Percentiles rank a stretch among this genome's conserved stretches.
phyloP scores from a whole-genome alignment of 164 flowering plant genomes.

The Santalum album region DNA sequence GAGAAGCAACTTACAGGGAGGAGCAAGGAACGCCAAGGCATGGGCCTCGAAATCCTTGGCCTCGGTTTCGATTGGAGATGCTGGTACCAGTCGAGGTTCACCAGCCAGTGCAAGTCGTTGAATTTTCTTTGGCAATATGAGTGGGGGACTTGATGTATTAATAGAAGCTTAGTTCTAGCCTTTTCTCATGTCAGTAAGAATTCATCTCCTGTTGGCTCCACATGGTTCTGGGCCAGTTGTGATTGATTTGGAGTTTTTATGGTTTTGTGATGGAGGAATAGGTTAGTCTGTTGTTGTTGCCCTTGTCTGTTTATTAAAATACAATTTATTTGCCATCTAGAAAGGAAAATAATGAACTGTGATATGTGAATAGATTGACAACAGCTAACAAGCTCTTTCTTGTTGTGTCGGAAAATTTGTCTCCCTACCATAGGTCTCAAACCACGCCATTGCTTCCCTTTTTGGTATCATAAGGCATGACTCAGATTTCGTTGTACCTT shows the following conservation, averaged over 20 bases:
- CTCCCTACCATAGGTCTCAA: no score
- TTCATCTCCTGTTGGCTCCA: neutral
- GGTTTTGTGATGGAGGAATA: no score
- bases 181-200: no score
- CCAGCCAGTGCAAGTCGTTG: conserved; percentile 20
- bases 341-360: neutral
- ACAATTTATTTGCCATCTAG: neutral
- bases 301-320: neutral
- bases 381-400: no score
- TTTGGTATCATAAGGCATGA: no score
- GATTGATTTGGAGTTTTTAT: neutral
- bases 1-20: conserved; percentile 77
- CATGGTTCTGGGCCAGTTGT: neutral
- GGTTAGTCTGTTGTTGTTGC: neutral
- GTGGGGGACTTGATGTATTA: neutral
- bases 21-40: conserved; percentile 71
- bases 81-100: conserved; percentile 38
- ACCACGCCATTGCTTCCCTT: no score
- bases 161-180: neutral
- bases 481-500: no score
- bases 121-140: neutral
- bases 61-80: conserved; percentile 81
- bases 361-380: neutral
- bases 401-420: no score
- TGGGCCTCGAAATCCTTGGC: conserved; percentile 96